Evolutionary conservation across 2,329 filamentous ascomycete species (phyloP).

Genomic region (Epichloe aotearoae): DNA sequence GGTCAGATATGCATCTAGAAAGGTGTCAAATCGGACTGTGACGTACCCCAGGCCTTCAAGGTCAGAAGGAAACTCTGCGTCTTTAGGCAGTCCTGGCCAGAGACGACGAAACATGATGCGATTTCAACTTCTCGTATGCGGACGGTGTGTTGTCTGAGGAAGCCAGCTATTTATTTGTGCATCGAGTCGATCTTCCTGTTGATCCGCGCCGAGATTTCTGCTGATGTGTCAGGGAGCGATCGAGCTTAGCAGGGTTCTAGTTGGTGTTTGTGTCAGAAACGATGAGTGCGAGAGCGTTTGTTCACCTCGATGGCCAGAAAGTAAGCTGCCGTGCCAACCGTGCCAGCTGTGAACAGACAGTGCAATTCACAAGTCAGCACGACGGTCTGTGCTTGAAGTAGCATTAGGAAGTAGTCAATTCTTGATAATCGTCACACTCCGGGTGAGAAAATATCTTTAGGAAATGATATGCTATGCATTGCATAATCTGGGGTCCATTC

Average conservation of each 20-base stretch:
- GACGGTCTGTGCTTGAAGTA: background rate
- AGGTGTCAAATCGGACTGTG: background rate
- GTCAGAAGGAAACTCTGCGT: conserved; percentile 51
- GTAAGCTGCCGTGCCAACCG: background rate
- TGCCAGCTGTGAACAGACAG: background rate
- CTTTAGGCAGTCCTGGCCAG: conserved; percentile 54
- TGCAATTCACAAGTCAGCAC: background rate
- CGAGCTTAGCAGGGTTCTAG: background rate
- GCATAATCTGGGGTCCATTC: background rate
- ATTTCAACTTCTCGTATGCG: background rate
- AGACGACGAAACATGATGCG: conserved; percentile 58
- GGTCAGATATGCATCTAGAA: background rate
- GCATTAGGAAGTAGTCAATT: too few species aligned
- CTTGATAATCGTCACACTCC: background rate
- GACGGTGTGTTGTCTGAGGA: background rate
- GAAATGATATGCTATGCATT: background rate
- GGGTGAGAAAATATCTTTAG: background rate
- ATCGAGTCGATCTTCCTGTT: background rate
- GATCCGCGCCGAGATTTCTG: background rate
- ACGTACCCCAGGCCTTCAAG: conserved; percentile 58
- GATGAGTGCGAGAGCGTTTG: background rate
- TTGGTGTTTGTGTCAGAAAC: background rate
- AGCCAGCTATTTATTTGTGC: background rate
- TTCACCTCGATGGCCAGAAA: background rate
- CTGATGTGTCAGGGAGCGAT: background rate